Evolutionary conservation across 352 stramenopile species (phyloP).

Genomic region (Blastocystis sp.): DNA sequence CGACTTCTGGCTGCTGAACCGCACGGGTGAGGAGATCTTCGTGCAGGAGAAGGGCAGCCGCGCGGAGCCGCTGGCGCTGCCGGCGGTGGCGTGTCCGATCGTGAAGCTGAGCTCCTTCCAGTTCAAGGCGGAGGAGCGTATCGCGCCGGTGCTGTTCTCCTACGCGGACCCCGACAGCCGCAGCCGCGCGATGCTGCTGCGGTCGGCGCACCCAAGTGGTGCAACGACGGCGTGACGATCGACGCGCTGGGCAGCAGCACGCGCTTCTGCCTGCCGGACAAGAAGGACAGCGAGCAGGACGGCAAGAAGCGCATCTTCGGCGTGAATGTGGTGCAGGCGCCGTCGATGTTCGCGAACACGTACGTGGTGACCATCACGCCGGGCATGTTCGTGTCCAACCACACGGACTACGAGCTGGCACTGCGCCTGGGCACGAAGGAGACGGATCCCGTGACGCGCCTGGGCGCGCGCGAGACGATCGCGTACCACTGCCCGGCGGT

Average conservation of each 20-base stretch:
- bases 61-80: neutral
- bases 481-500: constrained; percentile 42
- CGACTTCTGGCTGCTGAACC: constrained; percentile 63
- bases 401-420: neutral
- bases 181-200: constrained; percentile 29
- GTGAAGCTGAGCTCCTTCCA: neutral
- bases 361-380: constrained; percentile 52
- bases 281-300: constrained; percentile 11
- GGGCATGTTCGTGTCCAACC: constrained; percentile 47
- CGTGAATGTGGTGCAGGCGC: constrained; percentile 44
- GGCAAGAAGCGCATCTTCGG: constrained; percentile 25
- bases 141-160: constrained; percentile 56
- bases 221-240: constrained; percentile 39
- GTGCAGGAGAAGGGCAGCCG: constrained; percentile 37
- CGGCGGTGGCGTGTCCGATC: neutral
- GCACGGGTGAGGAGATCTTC: constrained; percentile 46
- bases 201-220: neutral
- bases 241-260: constrained; percentile 26
- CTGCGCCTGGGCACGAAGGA: constrained; percentile 55
- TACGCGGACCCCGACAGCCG: constrained; percentile 29
- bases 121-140: constrained; percentile 5
- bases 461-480: constrained; percentile 39
- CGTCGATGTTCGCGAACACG: constrained; percentile 21
- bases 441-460: neutral
- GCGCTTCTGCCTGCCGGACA: constrained; percentile 56